These are phyloP conservation scores for Bryum argenteum DNA, from an alignment of 225 moss, liverwort and hornwort genomes.

Conservation along the genomic window DNA sequence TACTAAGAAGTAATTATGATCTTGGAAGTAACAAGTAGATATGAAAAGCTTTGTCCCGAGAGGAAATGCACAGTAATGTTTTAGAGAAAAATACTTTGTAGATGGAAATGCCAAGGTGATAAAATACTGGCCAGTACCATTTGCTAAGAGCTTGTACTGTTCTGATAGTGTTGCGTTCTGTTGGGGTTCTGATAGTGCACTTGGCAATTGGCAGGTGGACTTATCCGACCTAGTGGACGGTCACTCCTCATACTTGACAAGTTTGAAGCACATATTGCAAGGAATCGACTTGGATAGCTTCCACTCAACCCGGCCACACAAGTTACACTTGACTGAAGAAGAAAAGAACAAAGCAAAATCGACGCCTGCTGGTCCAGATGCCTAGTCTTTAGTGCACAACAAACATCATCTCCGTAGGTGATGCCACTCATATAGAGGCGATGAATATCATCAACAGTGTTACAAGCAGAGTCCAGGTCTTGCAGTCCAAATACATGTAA, in stretches of 20 bases:
- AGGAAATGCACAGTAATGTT: too few species aligned
- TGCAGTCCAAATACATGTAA: neutral
- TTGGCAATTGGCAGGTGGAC: constrained; percentile 60
- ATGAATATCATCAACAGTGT: too few species aligned
- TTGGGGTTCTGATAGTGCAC: neutral
- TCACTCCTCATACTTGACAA: constrained; percentile 62
- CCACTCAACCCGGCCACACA: constrained; percentile 48
- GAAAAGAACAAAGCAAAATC: constrained; percentile 8
- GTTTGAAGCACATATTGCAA: constrained; percentile 48
- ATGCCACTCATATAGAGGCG: too few species aligned
- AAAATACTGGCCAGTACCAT: too few species aligned
- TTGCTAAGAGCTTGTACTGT: neutral
- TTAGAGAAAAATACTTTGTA: too few species aligned
- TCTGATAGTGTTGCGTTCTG: neutral
- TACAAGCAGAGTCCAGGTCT: too few species aligned
- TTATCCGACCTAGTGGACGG: constrained; percentile 69
- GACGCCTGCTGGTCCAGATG: constrained; percentile 27
- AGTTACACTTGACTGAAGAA: constrained; percentile 3
- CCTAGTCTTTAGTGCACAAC: neutral
- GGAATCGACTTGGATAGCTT: constrained; percentile 74
- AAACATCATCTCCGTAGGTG: too few species aligned
- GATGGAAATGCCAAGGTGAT: too few species aligned
- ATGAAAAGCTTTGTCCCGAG: too few species aligned
- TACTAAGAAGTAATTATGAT: too few species aligned
- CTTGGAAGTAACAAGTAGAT: too few species aligned